Conservation (phyloP, 2,329 filamentous ascomycete species). For the Rasamsonia emersonii region DNA sequence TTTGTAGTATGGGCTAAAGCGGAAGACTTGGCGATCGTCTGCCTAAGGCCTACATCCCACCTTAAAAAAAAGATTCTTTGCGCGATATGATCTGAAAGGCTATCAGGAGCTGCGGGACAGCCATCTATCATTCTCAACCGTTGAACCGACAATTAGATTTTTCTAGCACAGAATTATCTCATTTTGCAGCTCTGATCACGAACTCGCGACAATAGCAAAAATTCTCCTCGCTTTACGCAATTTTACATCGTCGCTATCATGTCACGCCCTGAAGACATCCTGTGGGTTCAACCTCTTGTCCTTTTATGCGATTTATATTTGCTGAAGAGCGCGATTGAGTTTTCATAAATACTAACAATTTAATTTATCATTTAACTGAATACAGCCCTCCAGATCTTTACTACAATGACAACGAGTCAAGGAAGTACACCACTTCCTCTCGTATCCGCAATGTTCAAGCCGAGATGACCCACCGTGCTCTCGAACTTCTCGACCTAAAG, state of each 20-base stretch:
- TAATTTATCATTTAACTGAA: conserved; percentile 13
- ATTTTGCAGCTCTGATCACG: no score
- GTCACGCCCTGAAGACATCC: conserved; percentile 93
- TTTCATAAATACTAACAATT: conserved; percentile 14
- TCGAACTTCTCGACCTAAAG: conserved; percentile 77
- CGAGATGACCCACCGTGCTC: conserved; percentile 85
- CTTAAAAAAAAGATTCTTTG: no score
- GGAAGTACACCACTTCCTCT: conserved; percentile 94
- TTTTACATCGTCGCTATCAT: conserved; percentile 46
- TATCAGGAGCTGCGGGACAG: no score
- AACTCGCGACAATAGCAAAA: not conserved
- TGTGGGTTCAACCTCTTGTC: conserved; percentile 48
- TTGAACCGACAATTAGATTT: no score
- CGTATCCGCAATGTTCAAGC: conserved; percentile 95
- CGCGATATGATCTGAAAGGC: no score
- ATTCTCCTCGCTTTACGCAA: not conserved
- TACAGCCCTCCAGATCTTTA: conserved; percentile 91
- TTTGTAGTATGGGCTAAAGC: no score
- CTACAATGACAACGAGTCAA: conserved; percentile 91
- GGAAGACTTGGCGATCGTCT: no score
- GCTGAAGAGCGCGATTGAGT: conserved; percentile 2
- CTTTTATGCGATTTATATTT: conserved; percentile 13
- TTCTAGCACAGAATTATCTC: no score
- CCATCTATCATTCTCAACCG: no score
- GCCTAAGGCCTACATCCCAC: no score